These are phyloP conservation scores for Puccinellia tenuiflora DNA, from an alignment of 176 grass and related monocot genomes.

Conservation along the genomic window DNA sequence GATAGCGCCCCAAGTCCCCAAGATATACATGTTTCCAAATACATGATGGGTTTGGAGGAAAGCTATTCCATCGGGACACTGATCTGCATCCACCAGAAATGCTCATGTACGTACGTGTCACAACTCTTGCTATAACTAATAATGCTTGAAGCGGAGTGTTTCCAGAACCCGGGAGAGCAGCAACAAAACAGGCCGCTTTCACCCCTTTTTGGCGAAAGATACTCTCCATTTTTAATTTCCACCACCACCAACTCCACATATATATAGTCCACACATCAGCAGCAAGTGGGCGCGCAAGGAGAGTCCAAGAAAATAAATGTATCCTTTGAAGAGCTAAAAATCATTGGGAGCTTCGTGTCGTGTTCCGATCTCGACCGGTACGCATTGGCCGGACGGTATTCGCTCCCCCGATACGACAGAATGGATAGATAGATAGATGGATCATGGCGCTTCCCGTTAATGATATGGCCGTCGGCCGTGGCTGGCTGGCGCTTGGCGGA, in stretches of 20 bases:
- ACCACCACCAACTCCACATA: background rate
- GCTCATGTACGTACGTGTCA: background rate
- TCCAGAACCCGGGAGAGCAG: background rate
- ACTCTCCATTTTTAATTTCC: background rate
- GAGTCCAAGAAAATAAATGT: background rate
- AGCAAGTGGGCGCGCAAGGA: background rate
- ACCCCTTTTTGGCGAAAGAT: conserved; percentile 23
- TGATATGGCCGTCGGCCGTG: background rate
- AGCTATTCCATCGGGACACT: background rate
- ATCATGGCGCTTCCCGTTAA: background rate
- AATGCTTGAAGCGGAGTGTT: background rate
- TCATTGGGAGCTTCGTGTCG: background rate
- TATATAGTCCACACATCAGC: background rate
- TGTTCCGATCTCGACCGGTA: background rate
- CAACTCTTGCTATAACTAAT: too few relatives aligned
- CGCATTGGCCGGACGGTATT: background rate
- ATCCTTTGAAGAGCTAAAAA: background rate
- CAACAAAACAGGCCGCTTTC: background rate
- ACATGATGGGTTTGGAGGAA: background rate
- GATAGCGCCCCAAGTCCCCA: background rate
- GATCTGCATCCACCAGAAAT: conserved; percentile 1
- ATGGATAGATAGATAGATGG: background rate
- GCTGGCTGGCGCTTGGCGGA: background rate
- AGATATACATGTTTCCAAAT: background rate
- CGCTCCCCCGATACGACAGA: background rate